phyloP scores from a whole-genome alignment of 1,284 basidiomycete species.

The Leccinum fallax region DNA sequence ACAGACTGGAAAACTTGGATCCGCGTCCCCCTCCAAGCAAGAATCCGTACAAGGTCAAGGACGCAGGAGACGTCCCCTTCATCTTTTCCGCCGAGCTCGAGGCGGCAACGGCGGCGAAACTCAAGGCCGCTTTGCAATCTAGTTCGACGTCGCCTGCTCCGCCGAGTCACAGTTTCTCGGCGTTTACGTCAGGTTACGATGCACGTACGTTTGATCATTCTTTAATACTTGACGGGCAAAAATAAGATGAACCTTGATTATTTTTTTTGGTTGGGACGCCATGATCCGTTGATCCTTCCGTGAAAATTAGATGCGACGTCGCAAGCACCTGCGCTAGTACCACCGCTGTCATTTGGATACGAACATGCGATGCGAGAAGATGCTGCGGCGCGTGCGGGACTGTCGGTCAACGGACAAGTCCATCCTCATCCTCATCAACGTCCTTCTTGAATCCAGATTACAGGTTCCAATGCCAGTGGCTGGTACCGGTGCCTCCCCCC shows the following conservation, averaged over 20 bases:
- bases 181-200: constrained; percentile 31
- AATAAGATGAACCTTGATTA: neutral
- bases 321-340: neutral
- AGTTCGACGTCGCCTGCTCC: constrained; percentile 5
- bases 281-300: neutral
- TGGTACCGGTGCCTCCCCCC: constrained; percentile 6
- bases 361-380: constrained; percentile 7
- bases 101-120: constrained; percentile 31
- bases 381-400: neutral
- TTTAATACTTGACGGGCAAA: constrained; percentile 1
- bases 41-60: constrained; percentile 28
- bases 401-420: constrained; percentile 1
- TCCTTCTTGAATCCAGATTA: neutral
- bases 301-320: neutral
- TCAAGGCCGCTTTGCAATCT: constrained; percentile 30
- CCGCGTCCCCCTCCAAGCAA: constrained; percentile 12
- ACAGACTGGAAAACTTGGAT: constrained; percentile 25
- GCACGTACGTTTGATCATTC: constrained; percentile 30
- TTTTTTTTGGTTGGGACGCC: neutral
- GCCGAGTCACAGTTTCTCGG: constrained; percentile 5
- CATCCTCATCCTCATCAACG: neutral
- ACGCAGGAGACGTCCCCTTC: constrained; percentile 36
- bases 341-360: constrained; percentile 11
- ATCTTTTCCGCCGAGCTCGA: constrained; percentile 36
- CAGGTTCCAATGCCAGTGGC: neutral